These are phyloP conservation scores for Kazachstania taianensis DNA, from an alignment of 805 yeast genomes.

Conservation along the genomic window DNA sequence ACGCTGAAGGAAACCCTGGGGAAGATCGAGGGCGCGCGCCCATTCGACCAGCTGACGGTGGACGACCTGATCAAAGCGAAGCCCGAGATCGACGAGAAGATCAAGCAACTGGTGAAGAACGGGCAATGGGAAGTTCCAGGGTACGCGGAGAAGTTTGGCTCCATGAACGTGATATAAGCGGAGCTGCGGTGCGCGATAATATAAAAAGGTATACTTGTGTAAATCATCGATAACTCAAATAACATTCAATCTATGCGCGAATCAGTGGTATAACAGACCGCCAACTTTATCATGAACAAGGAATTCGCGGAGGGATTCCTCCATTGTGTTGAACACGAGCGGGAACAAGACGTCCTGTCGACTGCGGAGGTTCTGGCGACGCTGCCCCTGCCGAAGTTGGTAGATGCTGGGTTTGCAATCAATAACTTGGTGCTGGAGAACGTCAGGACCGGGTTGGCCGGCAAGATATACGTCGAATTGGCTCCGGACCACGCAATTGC, in stretches of 20 bases:
- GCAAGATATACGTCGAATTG: constrained; percentile 47
- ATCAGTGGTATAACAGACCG: too few relatives aligned
- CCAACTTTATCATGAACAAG: too few relatives aligned
- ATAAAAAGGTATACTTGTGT: not conserved
- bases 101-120: constrained; percentile 85
- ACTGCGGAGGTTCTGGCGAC: constrained; percentile 35
- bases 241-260: too few relatives aligned
- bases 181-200: not conserved
- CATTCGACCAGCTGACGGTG: constrained; percentile 92
- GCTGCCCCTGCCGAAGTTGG: constrained; percentile 55
- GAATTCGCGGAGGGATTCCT: constrained; percentile 32
- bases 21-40: constrained; percentile 94
- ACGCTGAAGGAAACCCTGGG: constrained; percentile 80
- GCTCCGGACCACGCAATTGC: constrained; percentile 38
- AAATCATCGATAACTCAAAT: not conserved
- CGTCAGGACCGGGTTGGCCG: constrained; percentile 69
- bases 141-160: constrained; percentile 97
- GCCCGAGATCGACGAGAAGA: constrained; percentile 97
- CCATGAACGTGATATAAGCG: constrained; percentile 74
- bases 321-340: constrained; percentile 37
- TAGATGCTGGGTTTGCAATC: constrained; percentile 64
- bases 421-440: constrained; percentile 52
- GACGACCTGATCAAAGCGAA: constrained; percentile 91
- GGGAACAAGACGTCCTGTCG: constrained; percentile 42
- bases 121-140: constrained; percentile 98